phyloP scores from a whole-genome alignment of 163 green algal genomes.

The Scenedesmus sp. region DNA sequence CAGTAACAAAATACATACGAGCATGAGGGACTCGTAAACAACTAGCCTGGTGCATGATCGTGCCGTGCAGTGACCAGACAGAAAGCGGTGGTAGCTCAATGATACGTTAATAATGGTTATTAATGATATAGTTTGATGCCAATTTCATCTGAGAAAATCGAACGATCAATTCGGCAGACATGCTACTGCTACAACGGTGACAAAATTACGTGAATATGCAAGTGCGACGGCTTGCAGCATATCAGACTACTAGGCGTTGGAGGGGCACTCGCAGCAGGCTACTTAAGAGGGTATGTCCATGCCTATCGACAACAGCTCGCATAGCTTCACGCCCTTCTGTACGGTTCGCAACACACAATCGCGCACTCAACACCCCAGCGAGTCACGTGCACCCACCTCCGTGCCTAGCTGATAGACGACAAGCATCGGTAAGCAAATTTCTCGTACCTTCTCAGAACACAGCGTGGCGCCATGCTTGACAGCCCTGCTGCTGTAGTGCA shows the following conservation, averaged over 20 bases:
- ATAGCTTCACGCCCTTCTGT: background rate
- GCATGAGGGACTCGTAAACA: too few species aligned
- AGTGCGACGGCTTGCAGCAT: background rate
- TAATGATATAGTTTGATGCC: too few species aligned
- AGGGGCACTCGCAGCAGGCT: background rate
- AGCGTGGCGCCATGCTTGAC: background rate
- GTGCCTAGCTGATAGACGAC: background rate
- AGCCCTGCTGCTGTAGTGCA: background rate
- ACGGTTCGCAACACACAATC: background rate
- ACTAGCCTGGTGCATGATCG: too few species aligned
- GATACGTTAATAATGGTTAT: too few species aligned
- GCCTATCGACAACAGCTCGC: background rate
- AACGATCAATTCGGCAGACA: background rate
- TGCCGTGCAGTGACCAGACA: too few species aligned
- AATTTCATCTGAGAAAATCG: too few species aligned
- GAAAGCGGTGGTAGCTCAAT: too few species aligned
- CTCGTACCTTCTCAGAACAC: background rate
- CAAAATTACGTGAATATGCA: slow-evolving; percentile 23
- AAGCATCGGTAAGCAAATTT: background rate
- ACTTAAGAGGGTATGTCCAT: background rate
- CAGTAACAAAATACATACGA: too few species aligned
- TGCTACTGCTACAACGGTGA: background rate
- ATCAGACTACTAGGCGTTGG: background rate
- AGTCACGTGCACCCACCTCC: background rate
- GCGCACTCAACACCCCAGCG: background rate